These are phyloP conservation scores for Eucalyptus marginata DNA, from an alignment of 345 rosid genomes.

Conservation along the genomic window DNA sequence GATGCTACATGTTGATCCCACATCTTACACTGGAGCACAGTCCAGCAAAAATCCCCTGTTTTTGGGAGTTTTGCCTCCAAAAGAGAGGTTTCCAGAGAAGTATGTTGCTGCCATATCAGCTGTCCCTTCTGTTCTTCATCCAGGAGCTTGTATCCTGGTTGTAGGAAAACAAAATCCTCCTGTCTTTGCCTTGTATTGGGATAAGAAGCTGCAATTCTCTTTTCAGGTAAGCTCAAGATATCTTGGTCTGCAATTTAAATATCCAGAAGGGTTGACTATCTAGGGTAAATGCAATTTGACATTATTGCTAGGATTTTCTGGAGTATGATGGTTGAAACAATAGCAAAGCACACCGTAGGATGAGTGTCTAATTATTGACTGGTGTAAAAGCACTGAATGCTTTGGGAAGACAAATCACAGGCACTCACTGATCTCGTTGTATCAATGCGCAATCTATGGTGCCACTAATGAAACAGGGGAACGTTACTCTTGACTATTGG, in stretches of 20 bases:
- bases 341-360: background rate
- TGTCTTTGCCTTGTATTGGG: constrained; percentile 81
- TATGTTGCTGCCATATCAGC: constrained; percentile 58
- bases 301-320: background rate
- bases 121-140: constrained; percentile 69
- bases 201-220: constrained; percentile 68
- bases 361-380: background rate
- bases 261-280: background rate
- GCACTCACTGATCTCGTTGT: background rate
- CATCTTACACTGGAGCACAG: constrained; percentile 71
- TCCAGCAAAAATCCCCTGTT: constrained; percentile 81
- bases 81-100: constrained; percentile 91
- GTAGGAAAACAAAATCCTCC: constrained; percentile 67
- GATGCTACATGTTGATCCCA: constrained; percentile 93
- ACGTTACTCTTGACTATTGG: background rate
- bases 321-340: background rate
- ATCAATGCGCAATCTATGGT: background rate
- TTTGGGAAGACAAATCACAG: background rate
- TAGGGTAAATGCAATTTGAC: background rate
- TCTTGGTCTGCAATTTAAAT: background rate
- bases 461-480: background rate
- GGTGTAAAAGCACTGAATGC: background rate
- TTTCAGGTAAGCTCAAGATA: constrained; percentile 48
- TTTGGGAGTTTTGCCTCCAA: constrained; percentile 77
- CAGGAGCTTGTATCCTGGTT: constrained; percentile 76